These are phyloP conservation scores for Salix arbutifolia DNA, from an alignment of 345 rosid species.

Conservation along the genomic window DNA sequence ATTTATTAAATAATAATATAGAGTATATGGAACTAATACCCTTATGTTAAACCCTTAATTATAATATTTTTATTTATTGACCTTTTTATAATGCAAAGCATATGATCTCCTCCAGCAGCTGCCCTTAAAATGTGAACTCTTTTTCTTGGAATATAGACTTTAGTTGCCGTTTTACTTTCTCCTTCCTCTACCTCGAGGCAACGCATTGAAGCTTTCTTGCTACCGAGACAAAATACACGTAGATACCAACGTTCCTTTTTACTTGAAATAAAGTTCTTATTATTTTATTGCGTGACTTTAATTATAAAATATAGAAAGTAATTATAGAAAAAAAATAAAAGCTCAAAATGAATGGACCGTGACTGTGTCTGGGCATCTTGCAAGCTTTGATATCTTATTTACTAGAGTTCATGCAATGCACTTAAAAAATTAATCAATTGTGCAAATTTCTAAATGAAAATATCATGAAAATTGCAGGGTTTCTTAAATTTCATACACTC, in stretches of 20 bases:
- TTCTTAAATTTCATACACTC: no score
- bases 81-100: constrained; percentile 7
- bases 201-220: constrained; percentile 29
- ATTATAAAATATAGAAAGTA: not conserved
- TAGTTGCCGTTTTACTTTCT: not conserved
- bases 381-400: not conserved
- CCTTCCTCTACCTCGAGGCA: constrained; percentile 8
- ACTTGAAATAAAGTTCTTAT: not conserved
- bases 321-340: no score
- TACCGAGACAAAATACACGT: constrained; percentile 14
- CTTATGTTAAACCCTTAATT: no score
- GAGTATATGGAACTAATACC: no score
- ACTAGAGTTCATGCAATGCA: no score
- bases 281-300: not conserved
- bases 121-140: not conserved
- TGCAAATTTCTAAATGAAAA: no score
- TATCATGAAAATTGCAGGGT: no score
- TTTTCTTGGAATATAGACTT: not conserved
- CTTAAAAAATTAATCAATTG: no score
- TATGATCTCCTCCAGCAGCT: not conserved
- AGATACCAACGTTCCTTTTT: not conserved
- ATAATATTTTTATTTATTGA: not conserved
- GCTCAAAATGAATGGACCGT: not conserved
- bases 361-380: not conserved
- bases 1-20: no score